These are phyloP conservation scores for Colletotrichum kahawae DNA, from an alignment of 2,329 filamentous ascomycete species.

Conservation along the genomic window DNA sequence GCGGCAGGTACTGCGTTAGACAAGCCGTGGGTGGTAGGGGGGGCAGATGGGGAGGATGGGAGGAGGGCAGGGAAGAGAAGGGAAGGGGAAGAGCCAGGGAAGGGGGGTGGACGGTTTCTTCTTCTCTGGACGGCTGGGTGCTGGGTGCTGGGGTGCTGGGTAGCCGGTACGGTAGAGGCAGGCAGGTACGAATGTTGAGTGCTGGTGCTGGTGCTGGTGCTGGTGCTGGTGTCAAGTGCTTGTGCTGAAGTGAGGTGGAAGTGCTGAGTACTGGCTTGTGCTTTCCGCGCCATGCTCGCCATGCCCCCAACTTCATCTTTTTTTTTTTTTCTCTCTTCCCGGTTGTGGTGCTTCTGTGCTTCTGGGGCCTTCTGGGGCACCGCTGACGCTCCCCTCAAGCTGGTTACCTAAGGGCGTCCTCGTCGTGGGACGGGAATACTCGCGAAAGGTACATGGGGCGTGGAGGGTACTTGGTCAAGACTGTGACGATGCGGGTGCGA, in stretches of 20 bases:
- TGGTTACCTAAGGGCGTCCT: not conserved
- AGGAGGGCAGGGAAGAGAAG: not conserved
- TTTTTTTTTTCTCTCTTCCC: not conserved
- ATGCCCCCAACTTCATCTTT: no score
- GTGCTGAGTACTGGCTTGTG: not conserved
- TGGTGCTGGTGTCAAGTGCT: not conserved
- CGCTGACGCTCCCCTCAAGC: not conserved
- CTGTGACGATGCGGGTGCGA: slow-evolving; percentile 6
- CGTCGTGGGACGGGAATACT: not conserved
- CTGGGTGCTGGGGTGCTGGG: not conserved
- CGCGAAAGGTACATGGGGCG: slow-evolving; percentile 8
- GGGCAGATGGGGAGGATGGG: no score
- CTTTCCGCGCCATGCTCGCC: not conserved
- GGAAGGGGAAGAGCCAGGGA: not conserved
- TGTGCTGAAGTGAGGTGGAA: not conserved
- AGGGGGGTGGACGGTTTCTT: not conserved
- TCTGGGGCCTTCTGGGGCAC: not conserved
- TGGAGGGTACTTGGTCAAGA: slow-evolving; percentile 6
- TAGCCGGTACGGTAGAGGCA: no score
- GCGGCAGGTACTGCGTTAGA: not conserved
- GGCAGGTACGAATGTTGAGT: not conserved
- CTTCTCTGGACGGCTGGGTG: not conserved
- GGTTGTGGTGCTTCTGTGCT: not conserved
- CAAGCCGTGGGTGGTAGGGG: not conserved
- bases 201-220: not conserved